Conservation (phyloP, 306 rosid species). For the Glycyrrhiza uralensis region DNA sequence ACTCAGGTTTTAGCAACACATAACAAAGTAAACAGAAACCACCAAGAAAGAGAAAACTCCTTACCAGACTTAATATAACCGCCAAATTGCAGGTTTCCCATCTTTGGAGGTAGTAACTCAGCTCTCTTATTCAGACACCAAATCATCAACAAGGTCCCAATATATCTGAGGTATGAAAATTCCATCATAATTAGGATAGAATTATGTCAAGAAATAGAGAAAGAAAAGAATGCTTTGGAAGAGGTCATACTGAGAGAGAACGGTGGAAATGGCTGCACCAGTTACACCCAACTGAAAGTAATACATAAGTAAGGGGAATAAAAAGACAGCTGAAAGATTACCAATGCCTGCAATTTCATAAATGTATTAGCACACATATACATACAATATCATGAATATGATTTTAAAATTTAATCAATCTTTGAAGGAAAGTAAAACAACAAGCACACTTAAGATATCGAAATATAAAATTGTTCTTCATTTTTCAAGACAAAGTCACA, state of each 20-base stretch:
- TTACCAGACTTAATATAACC: slow-evolving; percentile 83
- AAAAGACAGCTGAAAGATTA: slow-evolving; percentile 68
- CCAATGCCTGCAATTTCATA: slow-evolving; percentile 70
- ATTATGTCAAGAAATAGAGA: slow-evolving; percentile 20
- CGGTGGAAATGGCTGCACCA: slow-evolving; percentile 92
- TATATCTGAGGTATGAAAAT: slow-evolving; percentile 54
- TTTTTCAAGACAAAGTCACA: not conserved
- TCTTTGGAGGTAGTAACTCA: slow-evolving; percentile 78
- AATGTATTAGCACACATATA: slow-evolving; percentile 25
- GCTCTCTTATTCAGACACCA: slow-evolving; percentile 74
- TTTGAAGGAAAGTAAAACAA: slow-evolving; percentile 14
- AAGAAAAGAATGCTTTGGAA: slow-evolving; percentile 20
- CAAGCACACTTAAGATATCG: not conserved
- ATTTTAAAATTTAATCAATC: not conserved
- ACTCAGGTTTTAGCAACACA: slow-evolving; percentile 5
- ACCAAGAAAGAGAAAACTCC: slow-evolving; percentile 13
- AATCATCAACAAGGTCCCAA: slow-evolving; percentile 71
- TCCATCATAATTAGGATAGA: slow-evolving; percentile 17
- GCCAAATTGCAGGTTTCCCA: slow-evolving; percentile 82
- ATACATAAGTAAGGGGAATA: slow-evolving; percentile 80
- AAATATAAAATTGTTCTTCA: not conserved
- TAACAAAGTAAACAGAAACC: slow-evolving; percentile 1
- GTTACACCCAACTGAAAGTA: slow-evolving; percentile 70
- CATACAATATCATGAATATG: slow-evolving; percentile 9
- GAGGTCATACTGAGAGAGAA: slow-evolving; percentile 84